phyloP scores from a whole-genome alignment of 768 basidiomycete species.

The Russula earlei region DNA sequence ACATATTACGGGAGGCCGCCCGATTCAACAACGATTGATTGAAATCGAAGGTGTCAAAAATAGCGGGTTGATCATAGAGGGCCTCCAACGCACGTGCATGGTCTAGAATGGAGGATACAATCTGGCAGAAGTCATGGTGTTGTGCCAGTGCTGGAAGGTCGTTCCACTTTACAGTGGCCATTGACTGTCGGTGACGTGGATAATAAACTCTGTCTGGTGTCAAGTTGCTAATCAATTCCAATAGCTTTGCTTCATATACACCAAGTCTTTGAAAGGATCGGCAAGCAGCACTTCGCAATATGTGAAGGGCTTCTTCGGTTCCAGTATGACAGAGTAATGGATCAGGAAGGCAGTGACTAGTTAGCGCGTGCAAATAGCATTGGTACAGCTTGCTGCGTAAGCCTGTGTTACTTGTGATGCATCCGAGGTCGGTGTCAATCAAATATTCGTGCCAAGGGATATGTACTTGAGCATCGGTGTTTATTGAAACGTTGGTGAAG shows the following conservation, averaged over 20 bases:
- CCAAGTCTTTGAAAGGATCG: slow-evolving; percentile 33
- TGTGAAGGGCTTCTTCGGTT: slow-evolving; percentile 34
- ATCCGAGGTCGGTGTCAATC: slow-evolving; percentile 26
- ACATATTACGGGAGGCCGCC: not conserved
- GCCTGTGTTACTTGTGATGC: slow-evolving; percentile 24
- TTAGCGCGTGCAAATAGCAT: slow-evolving; percentile 38
- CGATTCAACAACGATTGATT: not conserved
- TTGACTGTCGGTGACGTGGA: not conserved
- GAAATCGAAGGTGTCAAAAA: not conserved
- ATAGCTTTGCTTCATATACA: not conserved
- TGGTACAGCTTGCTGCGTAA: slow-evolving; percentile 29
- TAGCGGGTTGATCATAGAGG: not conserved
- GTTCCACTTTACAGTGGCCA: not conserved
- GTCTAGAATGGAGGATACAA: not conserved
- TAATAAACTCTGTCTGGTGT: slow-evolving; percentile 4
- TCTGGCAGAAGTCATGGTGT: not conserved
- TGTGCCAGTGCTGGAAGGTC: slow-evolving; percentile 5
- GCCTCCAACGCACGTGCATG: not conserved
- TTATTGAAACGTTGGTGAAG: slow-evolving; percentile 1
- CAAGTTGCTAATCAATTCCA: not conserved
- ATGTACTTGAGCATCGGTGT: not conserved
- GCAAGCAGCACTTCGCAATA: slow-evolving; percentile 31
- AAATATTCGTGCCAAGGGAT: slow-evolving; percentile 25
- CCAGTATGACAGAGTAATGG: slow-evolving; percentile 37
- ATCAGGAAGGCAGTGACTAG: slow-evolving; percentile 35